Evolutionary conservation across 768 basidiomycete genomes (phyloP).

Genomic region (Pisolithus albus): DNA sequence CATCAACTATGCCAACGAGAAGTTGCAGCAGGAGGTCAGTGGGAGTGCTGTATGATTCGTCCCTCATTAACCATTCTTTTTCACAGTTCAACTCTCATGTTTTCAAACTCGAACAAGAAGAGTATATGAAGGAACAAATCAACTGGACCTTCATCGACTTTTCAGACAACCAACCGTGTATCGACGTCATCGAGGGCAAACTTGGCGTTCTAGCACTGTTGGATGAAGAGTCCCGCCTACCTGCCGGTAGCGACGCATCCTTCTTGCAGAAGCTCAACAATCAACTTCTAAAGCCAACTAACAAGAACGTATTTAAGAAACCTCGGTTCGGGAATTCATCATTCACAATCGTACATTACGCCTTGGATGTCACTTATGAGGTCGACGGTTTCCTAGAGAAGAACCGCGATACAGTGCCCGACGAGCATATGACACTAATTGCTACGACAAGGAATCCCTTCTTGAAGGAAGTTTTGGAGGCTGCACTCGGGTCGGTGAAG

Average conservation of each 20-base stretch:
- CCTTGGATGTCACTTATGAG: constrained; percentile 96
- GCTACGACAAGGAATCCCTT: constrained; percentile 85
- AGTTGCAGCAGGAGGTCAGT: constrained; percentile 90
- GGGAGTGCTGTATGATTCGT: neutral
- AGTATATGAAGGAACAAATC: constrained; percentile 97
- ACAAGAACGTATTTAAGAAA: constrained; percentile 92
- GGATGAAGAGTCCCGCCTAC: constrained; percentile 96
- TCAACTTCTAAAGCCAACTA: constrained; percentile 79
- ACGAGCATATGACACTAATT: constrained; percentile 90
- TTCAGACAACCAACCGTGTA: constrained; percentile 97
- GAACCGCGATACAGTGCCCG: constrained; percentile 97
- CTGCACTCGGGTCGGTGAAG: constrained; percentile 72
- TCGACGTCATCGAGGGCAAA: constrained; percentile 96
- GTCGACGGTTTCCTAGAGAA: constrained; percentile 98
- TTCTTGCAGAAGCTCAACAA: constrained; percentile 88
- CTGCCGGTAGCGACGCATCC: constrained; percentile 85
- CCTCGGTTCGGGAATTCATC: constrained; percentile 97
- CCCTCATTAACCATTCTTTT: constrained; percentile 12
- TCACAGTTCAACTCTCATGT: constrained; percentile 96
- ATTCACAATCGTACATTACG: constrained; percentile 98
- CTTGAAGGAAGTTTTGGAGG: constrained; percentile 90
- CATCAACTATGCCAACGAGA: constrained; percentile 99
- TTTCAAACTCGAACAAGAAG: constrained; percentile 98
- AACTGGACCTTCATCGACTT: constrained; percentile 99
- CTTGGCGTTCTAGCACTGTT: constrained; percentile 90